Percentiles rank a stretch among this genome's conserved stretches.
Evolutionary conservation across 306 rosid species (phyloP).

Genomic region (Cucumis sativus): DNA sequence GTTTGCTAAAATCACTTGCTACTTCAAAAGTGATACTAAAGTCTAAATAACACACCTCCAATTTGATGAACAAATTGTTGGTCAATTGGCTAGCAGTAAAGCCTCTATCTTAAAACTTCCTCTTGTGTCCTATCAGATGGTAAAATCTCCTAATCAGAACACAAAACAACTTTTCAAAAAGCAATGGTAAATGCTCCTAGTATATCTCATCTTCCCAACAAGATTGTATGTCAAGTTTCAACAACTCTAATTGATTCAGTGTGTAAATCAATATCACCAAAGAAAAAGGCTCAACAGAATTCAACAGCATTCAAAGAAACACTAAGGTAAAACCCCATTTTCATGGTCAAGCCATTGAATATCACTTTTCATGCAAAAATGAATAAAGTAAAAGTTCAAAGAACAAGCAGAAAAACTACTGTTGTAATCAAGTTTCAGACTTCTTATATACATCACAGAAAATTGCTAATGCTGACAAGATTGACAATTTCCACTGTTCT

Average conservation of each 20-base stretch:
- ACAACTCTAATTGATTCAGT: neutral
- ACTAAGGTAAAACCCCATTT: neutral
- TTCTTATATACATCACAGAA: neutral
- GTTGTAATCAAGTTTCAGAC: neutral
- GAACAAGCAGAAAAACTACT: neutral
- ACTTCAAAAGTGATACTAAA: neutral
- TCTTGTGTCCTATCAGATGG: neutral
- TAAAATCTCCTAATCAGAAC: neutral
- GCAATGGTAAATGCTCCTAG: neutral
- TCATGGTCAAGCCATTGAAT: neutral
- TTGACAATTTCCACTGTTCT: neutral
- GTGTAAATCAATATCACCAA: neutral
- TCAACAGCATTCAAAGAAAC: neutral
- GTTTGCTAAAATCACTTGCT: too few species aligned
- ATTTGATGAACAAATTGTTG: neutral
- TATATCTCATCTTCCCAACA: neutral
- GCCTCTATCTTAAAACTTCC: neutral
- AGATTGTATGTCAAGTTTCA: slow-evolving; percentile 1
- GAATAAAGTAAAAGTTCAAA: neutral
- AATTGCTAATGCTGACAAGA: slow-evolving; percentile 5
- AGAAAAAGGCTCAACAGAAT: neutral
- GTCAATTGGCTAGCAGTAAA: neutral
- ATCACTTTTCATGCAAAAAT: slow-evolving; percentile 6
- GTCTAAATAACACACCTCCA: neutral
- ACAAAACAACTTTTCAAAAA: neutral